A percentile compares a stretch with the other conserved stretches of the same genome.
Evolutionary conservation across 306 rosid genomes (phyloP).

Genomic region (Lathyrus sativus): DNA sequence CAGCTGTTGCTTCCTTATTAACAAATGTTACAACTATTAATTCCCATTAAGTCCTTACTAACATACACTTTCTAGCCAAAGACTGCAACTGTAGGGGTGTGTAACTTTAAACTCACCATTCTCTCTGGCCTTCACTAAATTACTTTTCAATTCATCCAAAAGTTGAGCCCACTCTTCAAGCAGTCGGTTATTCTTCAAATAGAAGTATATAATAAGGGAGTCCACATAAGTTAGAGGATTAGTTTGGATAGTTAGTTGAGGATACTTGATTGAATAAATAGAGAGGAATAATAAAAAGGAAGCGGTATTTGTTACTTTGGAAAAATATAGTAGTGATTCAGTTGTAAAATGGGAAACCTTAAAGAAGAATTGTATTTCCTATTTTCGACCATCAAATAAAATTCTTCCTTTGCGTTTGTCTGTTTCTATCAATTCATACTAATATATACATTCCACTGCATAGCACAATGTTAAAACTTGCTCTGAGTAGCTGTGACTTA

Average conservation of each 20-base stretch:
- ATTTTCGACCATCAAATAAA: neutral
- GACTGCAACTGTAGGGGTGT: too few species aligned
- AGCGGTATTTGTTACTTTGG: slow-evolving; percentile 6
- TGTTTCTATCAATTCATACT: slow-evolving; percentile 2
- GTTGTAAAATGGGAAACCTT: neutral
- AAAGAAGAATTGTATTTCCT: neutral
- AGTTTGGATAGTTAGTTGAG: neutral
- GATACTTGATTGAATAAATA: slow-evolving; percentile 2
- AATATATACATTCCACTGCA: neutral
- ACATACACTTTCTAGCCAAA: too few species aligned
- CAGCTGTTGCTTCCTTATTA: too few species aligned
- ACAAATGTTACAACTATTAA: too few species aligned
- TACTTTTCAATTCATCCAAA: too few species aligned
- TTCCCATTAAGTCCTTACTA: too few species aligned
- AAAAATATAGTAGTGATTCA: neutral
- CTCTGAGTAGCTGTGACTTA: neutral
- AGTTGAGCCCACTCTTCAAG: too few species aligned
- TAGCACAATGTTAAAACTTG: slow-evolving; percentile 12
- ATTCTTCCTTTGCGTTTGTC: neutral
- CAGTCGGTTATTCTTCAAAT: neutral
- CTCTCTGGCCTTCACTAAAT: too few species aligned
- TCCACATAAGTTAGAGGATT: neutral
- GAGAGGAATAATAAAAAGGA: neutral
- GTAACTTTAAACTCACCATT: too few species aligned
- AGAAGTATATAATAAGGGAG: neutral